Conservation (phyloP, 75 land plant genomes). For the Isoetes taiwanensis region DNA sequence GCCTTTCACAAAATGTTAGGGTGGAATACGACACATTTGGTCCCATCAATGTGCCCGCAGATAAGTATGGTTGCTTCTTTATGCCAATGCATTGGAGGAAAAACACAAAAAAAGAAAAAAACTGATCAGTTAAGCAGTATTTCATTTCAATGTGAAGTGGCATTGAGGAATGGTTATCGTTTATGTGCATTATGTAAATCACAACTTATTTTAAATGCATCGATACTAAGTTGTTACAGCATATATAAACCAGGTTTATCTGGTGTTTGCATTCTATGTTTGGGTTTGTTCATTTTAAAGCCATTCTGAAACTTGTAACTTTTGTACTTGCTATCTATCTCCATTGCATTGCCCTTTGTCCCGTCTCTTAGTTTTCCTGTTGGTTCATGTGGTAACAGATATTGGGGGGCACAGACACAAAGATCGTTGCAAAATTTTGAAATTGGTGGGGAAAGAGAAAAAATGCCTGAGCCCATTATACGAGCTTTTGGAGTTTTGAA, state of each 20-base stretch:
- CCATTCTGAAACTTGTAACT: too few relatives aligned
- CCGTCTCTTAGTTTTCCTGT: neutral
- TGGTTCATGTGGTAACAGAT: constrained; percentile 22
- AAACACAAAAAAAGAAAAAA: too few relatives aligned
- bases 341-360: neutral
- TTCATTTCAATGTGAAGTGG: too few relatives aligned
- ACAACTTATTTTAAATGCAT: neutral
- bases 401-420: constrained; percentile 98
- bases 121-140: too few relatives aligned
- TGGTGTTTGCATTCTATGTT: neutral
- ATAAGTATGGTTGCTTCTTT: constrained; percentile 39
- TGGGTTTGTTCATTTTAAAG: too few relatives aligned
- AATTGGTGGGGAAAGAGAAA: constrained; percentile 77
- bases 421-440: constrained; percentile 91
- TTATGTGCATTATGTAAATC: neutral
- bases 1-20: too few relatives aligned
- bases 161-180: too few relatives aligned
- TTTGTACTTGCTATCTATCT: neutral
- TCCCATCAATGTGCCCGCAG: constrained; percentile 72
- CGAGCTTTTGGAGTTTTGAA: constrained; percentile 82
- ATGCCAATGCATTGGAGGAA: neutral
- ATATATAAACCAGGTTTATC: neutral
- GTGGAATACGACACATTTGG: constrained; percentile 90
- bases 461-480: constrained; percentile 83
- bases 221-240: neutral